Evolutionary conservation across 805 yeast genomes (phyloP).

Genomic region (Pichia eremophila): DNA sequence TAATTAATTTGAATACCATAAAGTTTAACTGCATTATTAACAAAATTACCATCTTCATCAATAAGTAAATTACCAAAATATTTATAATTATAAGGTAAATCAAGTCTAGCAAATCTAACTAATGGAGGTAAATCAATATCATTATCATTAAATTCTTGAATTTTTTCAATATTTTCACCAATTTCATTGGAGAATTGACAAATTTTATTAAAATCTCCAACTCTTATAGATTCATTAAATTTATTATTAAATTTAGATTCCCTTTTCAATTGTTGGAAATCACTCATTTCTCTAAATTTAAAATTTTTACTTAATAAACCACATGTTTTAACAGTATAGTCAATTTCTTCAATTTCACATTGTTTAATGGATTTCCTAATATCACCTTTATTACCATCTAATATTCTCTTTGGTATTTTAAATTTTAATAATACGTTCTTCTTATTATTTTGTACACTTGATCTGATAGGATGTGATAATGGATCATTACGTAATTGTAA

Average conservation of each 20-base stretch:
- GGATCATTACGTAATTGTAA: conserved; percentile 26
- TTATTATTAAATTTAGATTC: conserved; percentile 41
- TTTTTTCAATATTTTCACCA: conserved; percentile 8
- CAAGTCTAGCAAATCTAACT: conserved; percentile 67
- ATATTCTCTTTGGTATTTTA: conserved; percentile 46
- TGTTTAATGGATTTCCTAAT: conserved; percentile 34
- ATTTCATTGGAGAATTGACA: conserved; percentile 28
- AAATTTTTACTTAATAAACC: conserved; percentile 61
- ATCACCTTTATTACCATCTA: conserved; percentile 33
- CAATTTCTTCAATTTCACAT: conserved; percentile 24
- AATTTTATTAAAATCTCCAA: conserved; percentile 34
- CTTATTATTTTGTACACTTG: conserved; percentile 41
- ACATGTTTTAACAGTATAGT: conserved; percentile 44
- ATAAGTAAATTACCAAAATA: conserved; percentile 65
- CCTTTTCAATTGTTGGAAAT: conserved; percentile 66
- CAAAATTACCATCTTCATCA: conserved; percentile 45
- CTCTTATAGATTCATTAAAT: conserved; percentile 31
- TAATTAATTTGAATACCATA: conserved; percentile 46
- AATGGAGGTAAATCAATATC: conserved; percentile 74
- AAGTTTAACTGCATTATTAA: conserved; percentile 38
- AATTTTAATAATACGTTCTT: conserved; percentile 55
- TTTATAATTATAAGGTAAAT: conserved; percentile 68
- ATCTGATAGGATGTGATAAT: conserved; percentile 52
- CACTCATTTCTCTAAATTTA: conserved; percentile 78
- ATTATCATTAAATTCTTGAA: conserved; percentile 14